phyloP scores from a whole-genome alignment of 257 asterid genomes.

The Primulina huaijiensis region DNA sequence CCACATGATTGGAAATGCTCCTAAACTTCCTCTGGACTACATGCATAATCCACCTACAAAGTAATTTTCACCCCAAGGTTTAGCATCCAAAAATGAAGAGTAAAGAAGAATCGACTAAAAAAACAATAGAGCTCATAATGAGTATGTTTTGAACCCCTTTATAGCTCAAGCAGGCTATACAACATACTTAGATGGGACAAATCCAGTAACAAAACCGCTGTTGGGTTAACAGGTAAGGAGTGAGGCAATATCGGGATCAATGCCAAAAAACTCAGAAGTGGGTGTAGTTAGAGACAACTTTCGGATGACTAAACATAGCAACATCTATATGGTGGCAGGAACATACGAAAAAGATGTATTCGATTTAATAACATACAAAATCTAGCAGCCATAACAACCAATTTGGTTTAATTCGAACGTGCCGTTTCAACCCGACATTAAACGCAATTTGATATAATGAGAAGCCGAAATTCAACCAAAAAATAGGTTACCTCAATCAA shows the following conservation, averaged over 20 bases:
- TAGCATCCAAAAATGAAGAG: neutral
- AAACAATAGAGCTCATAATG: neutral
- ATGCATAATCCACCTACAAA: conserved; percentile 69
- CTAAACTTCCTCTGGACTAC: conserved; percentile 85
- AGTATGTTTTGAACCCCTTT: neutral
- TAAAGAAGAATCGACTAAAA: neutral
- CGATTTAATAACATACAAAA: too few relatives aligned
- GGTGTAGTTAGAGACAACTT: neutral
- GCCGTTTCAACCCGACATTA: too few relatives aligned
- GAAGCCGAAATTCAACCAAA: too few relatives aligned
- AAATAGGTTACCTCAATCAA: too few relatives aligned
- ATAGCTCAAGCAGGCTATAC: neutral
- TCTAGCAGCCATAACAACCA: too few relatives aligned
- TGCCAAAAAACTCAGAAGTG: neutral
- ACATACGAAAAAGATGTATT: neutral
- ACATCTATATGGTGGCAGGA: neutral
- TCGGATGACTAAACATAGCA: neutral
- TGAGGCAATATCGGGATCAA: neutral
- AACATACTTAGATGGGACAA: neutral
- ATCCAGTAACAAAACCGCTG: neutral
- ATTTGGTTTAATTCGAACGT: too few relatives aligned
- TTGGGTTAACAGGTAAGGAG: neutral
- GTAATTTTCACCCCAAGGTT: neutral
- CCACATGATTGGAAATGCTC: conserved; percentile 86
- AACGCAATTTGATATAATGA: too few relatives aligned